A percentile compares a stretch with the other conserved stretches of the same genome.
phyloP scores from a whole-genome alignment of 108 stramenopile genomes.

The Fragilaria crotonensis region DNA sequence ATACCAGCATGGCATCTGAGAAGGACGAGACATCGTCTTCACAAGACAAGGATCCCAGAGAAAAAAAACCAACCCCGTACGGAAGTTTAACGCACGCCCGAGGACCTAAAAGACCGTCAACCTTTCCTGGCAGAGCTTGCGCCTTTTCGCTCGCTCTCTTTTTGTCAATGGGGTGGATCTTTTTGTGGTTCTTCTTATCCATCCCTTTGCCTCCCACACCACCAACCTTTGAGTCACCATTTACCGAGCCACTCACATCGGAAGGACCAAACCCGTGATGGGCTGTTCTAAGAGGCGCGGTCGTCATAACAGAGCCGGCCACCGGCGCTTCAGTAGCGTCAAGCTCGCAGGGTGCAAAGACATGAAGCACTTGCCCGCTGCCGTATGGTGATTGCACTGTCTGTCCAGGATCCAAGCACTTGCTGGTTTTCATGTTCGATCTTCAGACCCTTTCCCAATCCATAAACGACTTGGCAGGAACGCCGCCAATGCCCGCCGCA shows the following conservation, averaged over 20 bases:
- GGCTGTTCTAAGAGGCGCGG: too few relatives aligned
- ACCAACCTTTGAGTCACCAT: too few relatives aligned
- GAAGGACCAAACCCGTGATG: too few relatives aligned
- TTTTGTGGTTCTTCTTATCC: too few relatives aligned
- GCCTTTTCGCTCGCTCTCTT: not conserved
- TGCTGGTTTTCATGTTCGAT: constrained; percentile 21
- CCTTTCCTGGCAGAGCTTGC: not conserved
- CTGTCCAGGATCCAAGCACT: constrained; percentile 73
- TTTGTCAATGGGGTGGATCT: too few relatives aligned
- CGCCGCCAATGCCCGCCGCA: constrained; percentile 51
- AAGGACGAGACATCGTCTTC: constrained; percentile 26
- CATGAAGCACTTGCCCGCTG: constrained; percentile 42
- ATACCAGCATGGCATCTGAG: constrained; percentile 42
- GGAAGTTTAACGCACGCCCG: constrained; percentile 37
- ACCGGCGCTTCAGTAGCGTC: not conserved
- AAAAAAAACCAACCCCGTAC: constrained; percentile 49
- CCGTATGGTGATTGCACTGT: constrained; percentile 66
- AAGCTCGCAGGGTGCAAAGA: constrained; percentile 14
- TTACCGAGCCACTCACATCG: too few relatives aligned
- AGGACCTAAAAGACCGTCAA: constrained; percentile 19
- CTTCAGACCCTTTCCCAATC: constrained; percentile 26
- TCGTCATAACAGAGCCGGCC: too few relatives aligned
- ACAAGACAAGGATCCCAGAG: constrained; percentile 10
- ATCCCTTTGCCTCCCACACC: too few relatives aligned
- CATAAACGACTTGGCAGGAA: constrained; percentile 20